Evolutionary conservation across 257 asterid genomes (phyloP).

Genomic region (Salvia splendens): DNA sequence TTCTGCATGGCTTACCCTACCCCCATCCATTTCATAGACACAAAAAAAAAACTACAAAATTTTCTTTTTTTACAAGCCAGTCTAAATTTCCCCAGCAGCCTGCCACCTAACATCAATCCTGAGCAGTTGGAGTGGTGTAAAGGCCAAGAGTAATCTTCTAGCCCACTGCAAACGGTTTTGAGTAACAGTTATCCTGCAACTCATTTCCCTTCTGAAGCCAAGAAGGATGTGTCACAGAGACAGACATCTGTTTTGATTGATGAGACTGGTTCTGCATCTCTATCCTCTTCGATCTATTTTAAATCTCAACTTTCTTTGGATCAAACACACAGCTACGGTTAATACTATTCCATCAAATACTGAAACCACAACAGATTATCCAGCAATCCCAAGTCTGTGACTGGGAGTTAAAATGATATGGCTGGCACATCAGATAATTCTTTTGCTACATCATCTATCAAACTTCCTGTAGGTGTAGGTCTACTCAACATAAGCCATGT

Average conservation of each 20-base stretch:
- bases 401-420: constrained; percentile 37
- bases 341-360: constrained; percentile 31
- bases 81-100: constrained; percentile 37
- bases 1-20: no score
- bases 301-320: constrained; percentile 38
- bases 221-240: no score
- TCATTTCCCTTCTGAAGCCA: no score
- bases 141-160: no score
- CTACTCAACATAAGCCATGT: no score
- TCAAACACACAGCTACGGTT: constrained; percentile 38
- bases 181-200: no score
- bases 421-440: constrained; percentile 36
- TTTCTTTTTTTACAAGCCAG: constrained; percentile 35
- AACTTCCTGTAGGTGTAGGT: constrained; percentile 18
- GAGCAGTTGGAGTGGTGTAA: no score
- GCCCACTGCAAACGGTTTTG: no score
- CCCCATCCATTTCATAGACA: no score
- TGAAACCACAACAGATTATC: constrained; percentile 40
- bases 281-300: constrained; percentile 33
- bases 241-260: no score
- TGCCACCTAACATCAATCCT: constrained; percentile 37
- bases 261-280: constrained; percentile 36
- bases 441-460: constrained; percentile 36
- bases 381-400: constrained; percentile 35
- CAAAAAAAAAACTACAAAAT: no score